Evolutionary conservation across 192 early-diverging fungal genomes (phyloP).

Genomic region (Mortierella antarctica): DNA sequence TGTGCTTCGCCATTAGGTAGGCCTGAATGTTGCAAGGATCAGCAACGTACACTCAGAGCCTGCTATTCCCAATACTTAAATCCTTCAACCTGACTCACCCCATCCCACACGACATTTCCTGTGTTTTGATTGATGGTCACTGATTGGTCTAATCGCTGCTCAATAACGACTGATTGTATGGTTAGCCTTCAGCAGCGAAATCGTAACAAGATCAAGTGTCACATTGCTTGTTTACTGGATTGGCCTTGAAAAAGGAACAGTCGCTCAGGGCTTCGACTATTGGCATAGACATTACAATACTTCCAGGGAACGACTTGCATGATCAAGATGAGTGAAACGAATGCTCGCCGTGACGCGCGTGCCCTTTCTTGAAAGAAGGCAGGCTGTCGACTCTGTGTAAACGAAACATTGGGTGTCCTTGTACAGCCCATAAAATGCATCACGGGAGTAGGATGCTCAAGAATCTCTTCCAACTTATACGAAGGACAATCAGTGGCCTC

Average conservation of each 20-base stretch:
- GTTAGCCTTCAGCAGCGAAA: background rate
- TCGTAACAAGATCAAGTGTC: background rate
- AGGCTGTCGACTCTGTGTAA: no score
- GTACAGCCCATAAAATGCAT: no score
- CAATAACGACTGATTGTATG: conserved; percentile 23
- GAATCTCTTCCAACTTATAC: no score
- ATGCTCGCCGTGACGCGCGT: no score
- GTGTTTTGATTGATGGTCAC: conserved; percentile 52
- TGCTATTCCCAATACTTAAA: background rate
- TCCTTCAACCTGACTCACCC: conserved; percentile 21
- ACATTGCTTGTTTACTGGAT: conserved; percentile 19
- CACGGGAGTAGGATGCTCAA: no score
- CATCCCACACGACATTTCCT: conserved; percentile 55
- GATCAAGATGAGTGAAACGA: no score
- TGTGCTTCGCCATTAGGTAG: conserved; percentile 35
- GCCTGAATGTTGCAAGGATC: conserved; percentile 10
- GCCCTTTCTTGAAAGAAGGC: no score
- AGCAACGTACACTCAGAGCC: background rate
- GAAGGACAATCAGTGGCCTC: no score
- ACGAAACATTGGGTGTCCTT: no score
- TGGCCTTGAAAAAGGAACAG: conserved; percentile 44
- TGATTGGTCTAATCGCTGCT: conserved; percentile 40
- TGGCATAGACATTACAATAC: conserved; percentile 54
- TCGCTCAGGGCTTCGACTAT: conserved; percentile 44
- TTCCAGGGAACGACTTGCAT: conserved; percentile 38